These are phyloP conservation scores for Climacium dendroides DNA, from an alignment of 225 moss, liverwort and hornwort genomes.

Conservation along the genomic window DNA sequence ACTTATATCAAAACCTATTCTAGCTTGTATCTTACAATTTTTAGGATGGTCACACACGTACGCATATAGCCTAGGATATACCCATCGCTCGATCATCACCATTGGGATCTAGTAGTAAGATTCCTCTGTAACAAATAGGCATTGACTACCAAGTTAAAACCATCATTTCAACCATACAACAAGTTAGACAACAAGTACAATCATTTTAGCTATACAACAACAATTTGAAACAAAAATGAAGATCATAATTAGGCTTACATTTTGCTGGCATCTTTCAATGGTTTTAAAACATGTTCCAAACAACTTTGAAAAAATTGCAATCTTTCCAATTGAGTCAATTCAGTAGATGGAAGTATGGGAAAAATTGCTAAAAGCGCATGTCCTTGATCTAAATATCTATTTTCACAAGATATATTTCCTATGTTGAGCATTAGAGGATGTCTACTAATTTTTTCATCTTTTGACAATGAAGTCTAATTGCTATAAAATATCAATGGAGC, in stretches of 20 bases:
- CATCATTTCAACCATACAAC: too few relatives aligned
- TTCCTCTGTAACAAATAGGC: background rate
- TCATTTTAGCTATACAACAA: background rate
- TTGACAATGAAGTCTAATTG: fast-evolving
- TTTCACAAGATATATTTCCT: background rate
- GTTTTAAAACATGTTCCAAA: too few relatives aligned
- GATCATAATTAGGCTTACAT: too few relatives aligned
- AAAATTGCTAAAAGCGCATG: too few relatives aligned
- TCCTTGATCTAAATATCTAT: too few relatives aligned
- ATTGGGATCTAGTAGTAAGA: background rate
- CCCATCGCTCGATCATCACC: background rate
- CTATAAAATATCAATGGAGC: background rate
- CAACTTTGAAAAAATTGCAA: too few relatives aligned
- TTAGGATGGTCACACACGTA: background rate
- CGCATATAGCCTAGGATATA: background rate
- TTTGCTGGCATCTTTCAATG: too few relatives aligned
- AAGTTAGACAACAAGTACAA: too few relatives aligned
- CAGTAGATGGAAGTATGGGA: too few relatives aligned
- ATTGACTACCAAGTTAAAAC: background rate
- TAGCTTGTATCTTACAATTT: background rate
- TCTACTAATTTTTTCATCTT: background rate
- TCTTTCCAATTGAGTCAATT: too few relatives aligned
- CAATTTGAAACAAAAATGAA: background rate
- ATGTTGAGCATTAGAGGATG: background rate
- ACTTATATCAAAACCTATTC: background rate